phyloP scores from a whole-genome alignment of 139 green algal genomes.

The Closterium sp. region DNA sequence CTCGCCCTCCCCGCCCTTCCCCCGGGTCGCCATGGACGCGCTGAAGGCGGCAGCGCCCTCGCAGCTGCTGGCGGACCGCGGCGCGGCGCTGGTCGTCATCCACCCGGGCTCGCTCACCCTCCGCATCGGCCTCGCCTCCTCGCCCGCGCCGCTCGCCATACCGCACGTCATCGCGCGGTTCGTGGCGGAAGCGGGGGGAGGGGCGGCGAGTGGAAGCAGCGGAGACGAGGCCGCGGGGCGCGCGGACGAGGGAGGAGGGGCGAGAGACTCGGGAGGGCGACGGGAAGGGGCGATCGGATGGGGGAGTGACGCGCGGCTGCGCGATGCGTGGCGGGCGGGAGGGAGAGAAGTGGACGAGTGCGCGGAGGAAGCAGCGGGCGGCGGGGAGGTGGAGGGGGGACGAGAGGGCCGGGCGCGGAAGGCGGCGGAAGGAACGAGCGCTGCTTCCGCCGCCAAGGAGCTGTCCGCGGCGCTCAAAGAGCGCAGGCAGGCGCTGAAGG shows the following conservation, averaged over 20 bases:
- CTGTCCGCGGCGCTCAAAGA: neutral
- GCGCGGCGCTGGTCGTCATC: neutral
- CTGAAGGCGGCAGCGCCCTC: neutral
- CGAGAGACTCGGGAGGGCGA: neutral
- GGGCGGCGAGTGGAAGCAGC: neutral
- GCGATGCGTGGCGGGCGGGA: too few species aligned
- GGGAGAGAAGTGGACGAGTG: neutral
- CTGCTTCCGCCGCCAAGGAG: neutral
- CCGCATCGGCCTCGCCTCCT: slow-evolving; percentile 2
- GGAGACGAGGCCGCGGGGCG: neutral
- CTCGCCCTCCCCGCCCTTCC: too few species aligned
- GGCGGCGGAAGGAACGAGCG: neutral
- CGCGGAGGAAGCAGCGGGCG: neutral
- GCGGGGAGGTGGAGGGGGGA: neutral
- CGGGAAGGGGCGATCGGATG: neutral
- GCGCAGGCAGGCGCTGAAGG: neutral
- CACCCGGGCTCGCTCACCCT: slow-evolving; percentile 4
- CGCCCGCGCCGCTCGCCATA: neutral
- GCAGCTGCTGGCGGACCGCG: slow-evolving; percentile 4
- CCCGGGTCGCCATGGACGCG: neutral
- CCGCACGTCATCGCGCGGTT: slow-evolving; percentile 5
- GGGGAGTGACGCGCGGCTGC: too few species aligned
- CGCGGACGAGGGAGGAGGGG: neutral
- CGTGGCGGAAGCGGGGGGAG: neutral
- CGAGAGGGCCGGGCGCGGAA: neutral